Conservation (phyloP, 306 rosid species). For the Fragaria nilgerrensis region DNA sequence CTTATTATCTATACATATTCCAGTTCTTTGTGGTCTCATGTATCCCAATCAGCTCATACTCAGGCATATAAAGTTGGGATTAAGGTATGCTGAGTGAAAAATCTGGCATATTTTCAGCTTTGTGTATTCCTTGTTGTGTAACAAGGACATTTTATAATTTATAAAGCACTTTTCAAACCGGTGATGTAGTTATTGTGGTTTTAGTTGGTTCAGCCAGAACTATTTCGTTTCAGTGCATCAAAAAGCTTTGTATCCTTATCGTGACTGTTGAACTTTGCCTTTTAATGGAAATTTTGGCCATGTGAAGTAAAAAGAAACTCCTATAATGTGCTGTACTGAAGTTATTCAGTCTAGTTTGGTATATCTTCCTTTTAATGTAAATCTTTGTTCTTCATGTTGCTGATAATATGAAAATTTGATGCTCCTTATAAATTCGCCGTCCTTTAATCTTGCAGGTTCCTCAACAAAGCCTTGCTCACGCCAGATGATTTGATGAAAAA, state of each 20-base stretch:
- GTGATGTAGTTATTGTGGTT: neutral
- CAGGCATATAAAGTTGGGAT: neutral
- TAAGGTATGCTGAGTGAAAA: neutral
- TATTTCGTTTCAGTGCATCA: neutral
- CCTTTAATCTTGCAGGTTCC: conserved; percentile 36
- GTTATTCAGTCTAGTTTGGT: neutral
- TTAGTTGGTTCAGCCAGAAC: neutral
- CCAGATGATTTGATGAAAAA: conserved; percentile 26
- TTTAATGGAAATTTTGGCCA: neutral
- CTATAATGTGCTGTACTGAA: neutral
- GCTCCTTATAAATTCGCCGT: neutral
- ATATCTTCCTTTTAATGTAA: neutral
- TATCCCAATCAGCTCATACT: neutral
- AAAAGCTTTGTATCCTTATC: neutral
- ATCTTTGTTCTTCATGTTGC: neutral
- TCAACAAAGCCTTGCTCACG: conserved; percentile 42
- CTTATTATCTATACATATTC: neutral
- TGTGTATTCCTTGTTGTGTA: neutral
- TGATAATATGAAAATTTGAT: neutral
- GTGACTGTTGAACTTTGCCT: neutral
- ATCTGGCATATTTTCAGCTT: neutral
- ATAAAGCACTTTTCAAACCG: neutral
- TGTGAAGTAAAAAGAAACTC: neutral
- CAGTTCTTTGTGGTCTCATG: too few species aligned
- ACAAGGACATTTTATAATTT: neutral